Evolutionary conservation across 768 basidiomycete genomes (phyloP).

Genomic region (Mycena vulgaris): DNA sequence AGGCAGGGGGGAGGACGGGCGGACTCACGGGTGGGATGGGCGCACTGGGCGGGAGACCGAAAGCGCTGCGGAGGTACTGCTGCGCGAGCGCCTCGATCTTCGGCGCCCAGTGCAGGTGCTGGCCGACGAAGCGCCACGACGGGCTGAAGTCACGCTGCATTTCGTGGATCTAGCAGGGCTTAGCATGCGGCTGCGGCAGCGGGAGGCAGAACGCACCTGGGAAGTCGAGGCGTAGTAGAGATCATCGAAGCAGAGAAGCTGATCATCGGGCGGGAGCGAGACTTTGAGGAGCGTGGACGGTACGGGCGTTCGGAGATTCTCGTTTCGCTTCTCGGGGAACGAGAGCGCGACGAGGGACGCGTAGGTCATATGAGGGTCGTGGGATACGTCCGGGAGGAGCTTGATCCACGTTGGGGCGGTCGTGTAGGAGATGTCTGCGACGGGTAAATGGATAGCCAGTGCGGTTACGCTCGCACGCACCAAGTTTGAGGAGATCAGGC

Average conservation of each 20-base stretch:
- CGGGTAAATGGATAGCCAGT: neutral
- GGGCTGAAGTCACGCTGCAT: constrained; percentile 44
- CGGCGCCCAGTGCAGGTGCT: constrained; percentile 49
- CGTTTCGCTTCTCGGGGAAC: constrained; percentile 36
- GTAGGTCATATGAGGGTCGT: constrained; percentile 36
- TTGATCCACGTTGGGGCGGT: constrained; percentile 42
- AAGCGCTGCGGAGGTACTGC: constrained; percentile 42
- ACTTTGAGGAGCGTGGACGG: constrained; percentile 37
- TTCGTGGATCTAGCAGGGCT: neutral
- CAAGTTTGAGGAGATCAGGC: constrained; percentile 23
- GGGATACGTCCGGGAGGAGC: constrained; percentile 25
- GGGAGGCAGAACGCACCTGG: constrained; percentile 28
- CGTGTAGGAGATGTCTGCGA: constrained; percentile 43
- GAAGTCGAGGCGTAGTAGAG: constrained; percentile 40
- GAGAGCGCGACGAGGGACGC: constrained; percentile 41
- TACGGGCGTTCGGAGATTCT: constrained; percentile 2
- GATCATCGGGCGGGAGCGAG: constrained; percentile 39
- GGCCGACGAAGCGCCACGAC: constrained; percentile 52
- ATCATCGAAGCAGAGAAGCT: constrained; percentile 43
- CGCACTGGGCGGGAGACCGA: constrained; percentile 39
- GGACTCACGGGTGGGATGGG: constrained; percentile 41
- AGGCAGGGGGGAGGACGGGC: no score
- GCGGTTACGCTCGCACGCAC: no score
- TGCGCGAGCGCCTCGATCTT: constrained; percentile 44
- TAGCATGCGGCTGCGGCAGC: constrained; percentile 40